Percentiles rank a stretch among this genome's conserved stretches.
Evolutionary conservation across 805 yeast genomes (phyloP).

Genomic region (Yarrowia hollandica): DNA sequence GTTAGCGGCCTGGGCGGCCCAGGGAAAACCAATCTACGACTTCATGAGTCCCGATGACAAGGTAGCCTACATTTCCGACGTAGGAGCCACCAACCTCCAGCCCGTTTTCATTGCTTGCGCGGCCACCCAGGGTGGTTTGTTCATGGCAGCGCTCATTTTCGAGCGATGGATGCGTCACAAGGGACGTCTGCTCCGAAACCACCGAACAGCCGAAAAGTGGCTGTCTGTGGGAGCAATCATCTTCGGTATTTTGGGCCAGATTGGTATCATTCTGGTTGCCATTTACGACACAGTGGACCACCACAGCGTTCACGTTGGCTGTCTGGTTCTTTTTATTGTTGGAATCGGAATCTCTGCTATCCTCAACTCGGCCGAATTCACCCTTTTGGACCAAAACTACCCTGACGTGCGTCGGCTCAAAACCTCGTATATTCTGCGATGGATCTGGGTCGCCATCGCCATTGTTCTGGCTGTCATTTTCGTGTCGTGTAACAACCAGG

Average conservation of each 20-base stretch:
- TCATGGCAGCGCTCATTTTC: slow-evolving; percentile 58
- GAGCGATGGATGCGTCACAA: slow-evolving; percentile 63
- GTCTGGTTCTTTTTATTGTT: slow-evolving; percentile 73
- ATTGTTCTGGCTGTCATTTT: slow-evolving; percentile 68
- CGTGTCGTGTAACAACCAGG: slow-evolving; percentile 43
- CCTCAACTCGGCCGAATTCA: slow-evolving; percentile 49
- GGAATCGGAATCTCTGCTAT: slow-evolving; percentile 57
- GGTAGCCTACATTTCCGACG: slow-evolving; percentile 74
- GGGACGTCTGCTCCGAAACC: slow-evolving; percentile 57
- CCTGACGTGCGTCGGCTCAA: slow-evolving; percentile 41
- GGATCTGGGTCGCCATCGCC: slow-evolving; percentile 66
- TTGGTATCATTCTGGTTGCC: slow-evolving; percentile 73
- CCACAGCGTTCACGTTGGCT: slow-evolving; percentile 54
- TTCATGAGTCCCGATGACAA: slow-evolving; percentile 48
- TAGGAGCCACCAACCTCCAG: slow-evolving; percentile 84
- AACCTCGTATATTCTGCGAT: slow-evolving; percentile 52
- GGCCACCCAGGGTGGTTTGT: slow-evolving; percentile 74
- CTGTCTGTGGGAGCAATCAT: slow-evolving; percentile 49
- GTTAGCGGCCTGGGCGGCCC: slow-evolving; percentile 72
- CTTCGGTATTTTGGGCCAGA: slow-evolving; percentile 58
- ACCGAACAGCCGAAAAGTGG: slow-evolving; percentile 46
- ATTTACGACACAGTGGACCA: slow-evolving; percentile 65
- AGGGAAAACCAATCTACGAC: slow-evolving; percentile 72
- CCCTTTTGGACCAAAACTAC: slow-evolving; percentile 50
- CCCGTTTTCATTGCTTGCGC: slow-evolving; percentile 81